A percentile compares a stretch with the other conserved stretches of the same genome.
Conservation (phyloP, 139 green algal genomes). For the Spirogloea muscicola region DNA sequence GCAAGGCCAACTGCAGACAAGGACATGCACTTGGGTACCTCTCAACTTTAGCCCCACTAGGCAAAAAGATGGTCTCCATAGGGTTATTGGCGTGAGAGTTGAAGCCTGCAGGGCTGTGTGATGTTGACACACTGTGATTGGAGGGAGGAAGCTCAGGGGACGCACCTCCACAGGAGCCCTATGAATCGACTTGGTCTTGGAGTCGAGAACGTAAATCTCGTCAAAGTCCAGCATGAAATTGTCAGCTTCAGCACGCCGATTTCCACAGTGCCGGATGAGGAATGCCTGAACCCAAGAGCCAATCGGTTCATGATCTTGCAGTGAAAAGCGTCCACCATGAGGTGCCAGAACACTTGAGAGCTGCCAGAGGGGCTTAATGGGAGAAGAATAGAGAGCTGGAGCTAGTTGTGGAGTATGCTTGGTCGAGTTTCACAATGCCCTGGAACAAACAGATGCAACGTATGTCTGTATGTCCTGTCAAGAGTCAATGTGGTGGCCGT, state of each 20-base stretch:
- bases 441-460: not conserved
- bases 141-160: not conserved
- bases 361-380: not conserved
- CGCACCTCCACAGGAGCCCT: conserved; percentile 1
- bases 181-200: conserved; percentile 2
- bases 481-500: not conserved
- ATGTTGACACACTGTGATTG: not conserved
- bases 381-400: not conserved
- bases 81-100: too few relatives aligned
- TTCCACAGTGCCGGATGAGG: conserved; percentile 18
- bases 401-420: not conserved
- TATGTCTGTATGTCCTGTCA: too few relatives aligned
- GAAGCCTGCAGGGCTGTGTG: not conserved
- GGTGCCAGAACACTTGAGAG: too few relatives aligned
- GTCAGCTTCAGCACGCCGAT: not conserved
- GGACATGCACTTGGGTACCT: too few relatives aligned
- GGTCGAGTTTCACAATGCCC: not conserved
- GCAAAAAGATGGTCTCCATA: too few relatives aligned
- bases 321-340: too few relatives aligned
- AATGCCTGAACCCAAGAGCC: conserved; percentile 25
- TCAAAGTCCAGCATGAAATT: conserved; percentile 43
- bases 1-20: conserved; percentile 10
- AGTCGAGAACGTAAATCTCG: conserved; percentile 34
- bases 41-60: not conserved
- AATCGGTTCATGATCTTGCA: too few relatives aligned